Evolutionary conservation across 2,329 filamentous ascomycete genomes (phyloP), one percentile per base, ranked within the genome.

Genomic region (Ophiocordyceps camponoti-leonardi): DNA sequence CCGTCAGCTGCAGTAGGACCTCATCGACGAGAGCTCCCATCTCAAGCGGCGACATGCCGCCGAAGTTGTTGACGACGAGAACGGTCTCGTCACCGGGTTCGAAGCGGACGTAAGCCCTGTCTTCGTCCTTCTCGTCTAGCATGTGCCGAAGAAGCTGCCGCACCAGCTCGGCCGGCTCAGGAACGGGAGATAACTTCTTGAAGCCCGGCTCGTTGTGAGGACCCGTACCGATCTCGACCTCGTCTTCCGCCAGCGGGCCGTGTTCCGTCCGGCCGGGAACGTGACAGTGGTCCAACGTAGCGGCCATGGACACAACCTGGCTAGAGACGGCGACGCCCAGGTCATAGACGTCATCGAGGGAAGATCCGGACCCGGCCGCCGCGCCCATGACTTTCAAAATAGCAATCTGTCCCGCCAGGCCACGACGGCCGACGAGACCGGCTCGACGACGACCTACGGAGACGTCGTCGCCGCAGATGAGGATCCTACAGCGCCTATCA

Each of bases 181-280:
- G 72, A 0, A 59, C 64, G 0, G 72, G 77, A 0, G 69, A 71
- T 18, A 79, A 53, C 56, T 74, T 75, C 53, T 64, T 66, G 53
- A 76, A 72, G 0, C 72, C 78, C 0, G 78, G 77, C 57, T 83
- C 78, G 54, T 81, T 81, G 56, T 83, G 79, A 14, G 76, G 76
- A 0, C 79, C 78, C 20, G 77, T 80, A 3, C 79, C 78, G n/a
- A 81, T 64, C 56, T 79, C 77, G 33, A 80, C 58, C 47, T 75
- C 74, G 46, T 75, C 58, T 1, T 61, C 56, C 11, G 59, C 62
- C 2, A 79, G 64, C 16, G 60, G 65, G n/a, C 59, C 66, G 47
- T 72, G 68, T 47, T 72, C 65, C 2, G 62, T 56, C 37, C 72
- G 64, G 0, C 73, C 73, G 0, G 73, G 72, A 1, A 76, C 72